Conservation (phyloP, 2,329 filamentous ascomycete species). For the Lachnellula occidentalis region DNA sequence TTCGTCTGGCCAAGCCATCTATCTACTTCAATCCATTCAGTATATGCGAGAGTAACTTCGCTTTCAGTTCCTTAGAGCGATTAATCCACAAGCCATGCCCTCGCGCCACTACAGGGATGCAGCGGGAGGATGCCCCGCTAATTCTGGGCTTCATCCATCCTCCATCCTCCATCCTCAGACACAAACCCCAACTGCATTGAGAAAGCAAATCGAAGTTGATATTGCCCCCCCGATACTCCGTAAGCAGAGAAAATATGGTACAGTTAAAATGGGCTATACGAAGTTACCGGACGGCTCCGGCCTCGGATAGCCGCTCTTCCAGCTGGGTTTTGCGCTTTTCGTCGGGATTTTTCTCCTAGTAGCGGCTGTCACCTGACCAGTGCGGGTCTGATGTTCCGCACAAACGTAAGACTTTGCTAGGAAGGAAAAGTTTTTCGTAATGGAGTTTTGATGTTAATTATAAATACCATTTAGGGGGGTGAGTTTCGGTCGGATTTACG, state of each 20-base stretch:
- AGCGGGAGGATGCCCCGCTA: not conserved
- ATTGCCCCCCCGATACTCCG: not conserved
- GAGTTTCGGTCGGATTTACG: not conserved
- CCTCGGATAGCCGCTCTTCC: slow-evolving; percentile 1
- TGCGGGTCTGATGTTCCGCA: not conserved
- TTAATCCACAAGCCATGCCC: not conserved
- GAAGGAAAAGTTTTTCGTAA: not conserved
- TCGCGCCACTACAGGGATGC: not conserved
- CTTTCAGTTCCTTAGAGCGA: too few species aligned
- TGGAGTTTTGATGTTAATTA: too few species aligned
- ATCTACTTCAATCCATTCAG: too few species aligned
- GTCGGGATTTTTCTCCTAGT: not conserved
- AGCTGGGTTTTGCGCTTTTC: not conserved
- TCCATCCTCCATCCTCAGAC: not conserved
- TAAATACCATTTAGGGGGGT: not conserved
- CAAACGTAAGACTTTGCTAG: not conserved
- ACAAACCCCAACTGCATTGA: not conserved
- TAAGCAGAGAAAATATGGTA: not conserved
- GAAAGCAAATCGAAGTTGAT: not conserved
- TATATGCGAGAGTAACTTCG: not conserved
- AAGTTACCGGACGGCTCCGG: not conserved
- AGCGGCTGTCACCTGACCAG: not conserved
- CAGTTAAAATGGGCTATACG: not conserved
- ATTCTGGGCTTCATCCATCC: not conserved
- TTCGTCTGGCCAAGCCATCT: too few species aligned